Base-by-base conservation (phyloP, 1,139 yeast genomes). In the Pneumocystis canis region DNA sequence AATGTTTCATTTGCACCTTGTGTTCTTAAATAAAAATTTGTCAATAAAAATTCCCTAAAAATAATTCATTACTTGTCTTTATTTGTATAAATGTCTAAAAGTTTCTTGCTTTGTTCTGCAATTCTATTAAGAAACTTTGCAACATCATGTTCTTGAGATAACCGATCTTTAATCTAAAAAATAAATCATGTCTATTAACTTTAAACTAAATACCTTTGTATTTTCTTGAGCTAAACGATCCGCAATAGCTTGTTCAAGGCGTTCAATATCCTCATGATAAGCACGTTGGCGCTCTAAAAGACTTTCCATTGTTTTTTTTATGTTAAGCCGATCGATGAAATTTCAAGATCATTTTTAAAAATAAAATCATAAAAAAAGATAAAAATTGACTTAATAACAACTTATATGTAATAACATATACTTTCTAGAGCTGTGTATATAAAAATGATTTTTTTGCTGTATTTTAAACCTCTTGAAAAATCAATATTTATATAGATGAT, bases 131-230 rank as follows among this genome's bases (percentile, higher is more conserved):
- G 69, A 60, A 90, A 80, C 60, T 72, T 69, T 20, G 77, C 75
- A 3, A 88, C 77, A 71, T 90, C 97, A 71, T 85, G 87, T 68
- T 84, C 84, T 68, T 87, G 94, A 18, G 83, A 68, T 14, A 82
- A 69, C 0, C 79, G 77, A 66, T 80, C 83, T 65, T 78, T 75
- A 58, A 71, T 69, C 33, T 62, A 60, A 33, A 60, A 60, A 25
- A 9, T 47, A 63, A 66, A 60, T 0, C 67, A 64, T 11, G 69
- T 71, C 1, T 80, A 80, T 62, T 47, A 31, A 78, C 77, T 9
- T 82, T 67, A 41, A 73, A 75, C 0, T 85, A 82, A 64, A 82
- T 81, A 60, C 70, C 40, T 47, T 47, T 28, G 16, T n/a, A 11
- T 20, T 47, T 25, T 47, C 54, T 28, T 47, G 20, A 2, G 72